Conservation (phyloP, 2,329 filamentous ascomycete species). For the Pestalotiopsis sp. region DNA sequence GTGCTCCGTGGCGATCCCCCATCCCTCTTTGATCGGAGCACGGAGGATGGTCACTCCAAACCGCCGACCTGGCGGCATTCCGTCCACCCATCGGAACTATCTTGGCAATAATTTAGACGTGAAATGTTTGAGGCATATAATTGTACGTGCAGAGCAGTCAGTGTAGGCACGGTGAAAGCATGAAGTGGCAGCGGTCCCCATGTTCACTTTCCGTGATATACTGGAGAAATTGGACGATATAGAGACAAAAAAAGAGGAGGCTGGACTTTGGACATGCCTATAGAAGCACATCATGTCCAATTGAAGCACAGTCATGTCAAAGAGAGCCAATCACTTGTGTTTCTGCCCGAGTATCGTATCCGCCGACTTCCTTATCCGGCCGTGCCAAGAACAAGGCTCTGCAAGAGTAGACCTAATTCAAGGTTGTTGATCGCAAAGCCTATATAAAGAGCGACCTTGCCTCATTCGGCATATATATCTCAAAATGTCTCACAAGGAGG, state of each 20-base stretch:
- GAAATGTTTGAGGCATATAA: not conserved
- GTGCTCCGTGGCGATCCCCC: not conserved
- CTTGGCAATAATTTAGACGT: not conserved
- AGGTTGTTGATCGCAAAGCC: not conserved
- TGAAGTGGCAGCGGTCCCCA: not conserved
- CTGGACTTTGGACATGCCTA: not conserved
- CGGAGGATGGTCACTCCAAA: not conserved
- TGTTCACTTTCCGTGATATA: not conserved
- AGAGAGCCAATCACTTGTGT: not conserved
- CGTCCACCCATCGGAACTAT: not conserved
- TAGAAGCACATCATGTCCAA: not conserved
- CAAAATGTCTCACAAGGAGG: not conserved
- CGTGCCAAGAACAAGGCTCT: not conserved
- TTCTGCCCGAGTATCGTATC: not conserved
- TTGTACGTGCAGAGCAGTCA: not conserved
- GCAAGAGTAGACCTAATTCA: not conserved
- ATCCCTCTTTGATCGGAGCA: not conserved
- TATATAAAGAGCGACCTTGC: not conserved
- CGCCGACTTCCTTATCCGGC: not conserved
- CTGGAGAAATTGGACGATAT: not conserved
- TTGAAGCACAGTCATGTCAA: too few relatives aligned
- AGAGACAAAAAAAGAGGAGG: not conserved
- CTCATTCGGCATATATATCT: not conserved
- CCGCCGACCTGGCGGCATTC: not conserved
- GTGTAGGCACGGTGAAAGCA: not conserved